Percentiles rank a stretch among this genome's conserved stretches.
phyloP scores from a whole-genome alignment of 2,329 filamentous ascomycete genomes.

The Curvularia eragrostidis region DNA sequence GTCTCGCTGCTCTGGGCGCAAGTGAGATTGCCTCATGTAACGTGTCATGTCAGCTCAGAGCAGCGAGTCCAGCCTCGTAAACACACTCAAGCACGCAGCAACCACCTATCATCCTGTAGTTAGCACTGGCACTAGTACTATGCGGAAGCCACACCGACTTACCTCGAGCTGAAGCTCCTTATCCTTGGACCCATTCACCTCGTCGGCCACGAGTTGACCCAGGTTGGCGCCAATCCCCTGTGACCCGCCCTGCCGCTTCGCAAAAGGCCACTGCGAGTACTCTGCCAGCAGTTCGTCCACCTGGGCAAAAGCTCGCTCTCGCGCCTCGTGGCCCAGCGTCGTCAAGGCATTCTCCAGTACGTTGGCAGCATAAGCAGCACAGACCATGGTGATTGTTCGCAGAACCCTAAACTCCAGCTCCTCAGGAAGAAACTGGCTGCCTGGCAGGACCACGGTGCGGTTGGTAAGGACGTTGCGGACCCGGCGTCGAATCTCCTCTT shows the following conservation, averaged over 20 bases:
- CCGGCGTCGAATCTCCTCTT: slow-evolving; percentile 93
- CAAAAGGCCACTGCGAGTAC: slow-evolving; percentile 98
- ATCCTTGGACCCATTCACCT: slow-evolving; percentile 85
- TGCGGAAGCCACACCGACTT: slow-evolving; percentile 37
- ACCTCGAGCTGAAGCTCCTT: slow-evolving; percentile 97
- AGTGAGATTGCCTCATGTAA: no score
- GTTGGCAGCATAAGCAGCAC: slow-evolving; percentile 96
- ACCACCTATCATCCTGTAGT: slow-evolving; percentile 65
- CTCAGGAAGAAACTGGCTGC: slow-evolving; percentile 89
- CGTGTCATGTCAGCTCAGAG: slow-evolving; percentile 62
- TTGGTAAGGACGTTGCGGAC: slow-evolving; percentile 92
- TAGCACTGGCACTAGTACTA: slow-evolving; percentile 22
- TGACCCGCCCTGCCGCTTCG: slow-evolving; percentile 74
- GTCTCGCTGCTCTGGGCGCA: slow-evolving; percentile 20
- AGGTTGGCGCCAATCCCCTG: slow-evolving; percentile 92
- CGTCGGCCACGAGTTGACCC: slow-evolving; percentile 84
- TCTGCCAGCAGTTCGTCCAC: slow-evolving; percentile 95
- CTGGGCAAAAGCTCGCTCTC: slow-evolving; percentile 94
- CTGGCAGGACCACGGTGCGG: slow-evolving; percentile 87
- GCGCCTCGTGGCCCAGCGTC: slow-evolving; percentile 89
- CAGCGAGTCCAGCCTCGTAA: slow-evolving; percentile 94
- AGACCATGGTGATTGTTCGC: slow-evolving; percentile 94
- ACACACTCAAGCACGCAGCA: slow-evolving; percentile 94
- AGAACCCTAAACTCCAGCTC: slow-evolving; percentile 93
- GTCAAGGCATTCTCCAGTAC: slow-evolving; percentile 97